These are phyloP conservation scores for Sclerotinia trifoliorum DNA, from an alignment of 2,329 filamentous ascomycete genomes.

Conservation along the genomic window DNA sequence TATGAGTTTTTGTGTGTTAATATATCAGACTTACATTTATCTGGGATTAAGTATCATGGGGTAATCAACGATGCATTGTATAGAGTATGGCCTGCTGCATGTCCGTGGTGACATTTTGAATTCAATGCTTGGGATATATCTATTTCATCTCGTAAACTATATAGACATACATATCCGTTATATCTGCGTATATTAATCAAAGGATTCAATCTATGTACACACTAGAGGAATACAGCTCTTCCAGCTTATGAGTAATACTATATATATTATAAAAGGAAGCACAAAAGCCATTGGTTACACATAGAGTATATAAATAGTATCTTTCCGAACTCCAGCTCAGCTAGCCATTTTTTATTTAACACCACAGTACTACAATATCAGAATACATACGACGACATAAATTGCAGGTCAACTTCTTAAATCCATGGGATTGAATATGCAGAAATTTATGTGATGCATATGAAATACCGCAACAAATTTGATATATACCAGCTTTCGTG, in stretches of 20 bases:
- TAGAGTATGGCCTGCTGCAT: not conserved
- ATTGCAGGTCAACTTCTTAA: too few species aligned
- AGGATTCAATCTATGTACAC: not conserved
- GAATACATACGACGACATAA: too few species aligned
- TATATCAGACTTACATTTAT: not conserved
- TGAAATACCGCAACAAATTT: too few species aligned
- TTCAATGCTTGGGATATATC: not conserved
- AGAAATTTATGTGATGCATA: too few species aligned
- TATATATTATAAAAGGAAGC: too few species aligned
- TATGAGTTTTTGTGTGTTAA: not conserved
- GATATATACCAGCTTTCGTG: too few species aligned
- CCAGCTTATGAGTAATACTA: too few species aligned
- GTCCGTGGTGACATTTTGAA: too few species aligned
- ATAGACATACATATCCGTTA: not conserved
- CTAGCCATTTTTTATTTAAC: not conserved
- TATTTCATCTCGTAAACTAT: not conserved
- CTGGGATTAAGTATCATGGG: not conserved
- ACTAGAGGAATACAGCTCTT: not conserved
- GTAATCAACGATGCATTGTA: too few species aligned
- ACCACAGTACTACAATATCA: too few species aligned
- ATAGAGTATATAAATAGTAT: not conserved
- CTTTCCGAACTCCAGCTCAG: not conserved
- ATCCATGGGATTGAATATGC: too few species aligned
- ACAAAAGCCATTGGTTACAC: not conserved
- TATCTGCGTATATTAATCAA: not conserved